Base-by-base conservation (phyloP, 495 filamentous ascomycete species). In the Corynascus novoguineensis region DNA sequence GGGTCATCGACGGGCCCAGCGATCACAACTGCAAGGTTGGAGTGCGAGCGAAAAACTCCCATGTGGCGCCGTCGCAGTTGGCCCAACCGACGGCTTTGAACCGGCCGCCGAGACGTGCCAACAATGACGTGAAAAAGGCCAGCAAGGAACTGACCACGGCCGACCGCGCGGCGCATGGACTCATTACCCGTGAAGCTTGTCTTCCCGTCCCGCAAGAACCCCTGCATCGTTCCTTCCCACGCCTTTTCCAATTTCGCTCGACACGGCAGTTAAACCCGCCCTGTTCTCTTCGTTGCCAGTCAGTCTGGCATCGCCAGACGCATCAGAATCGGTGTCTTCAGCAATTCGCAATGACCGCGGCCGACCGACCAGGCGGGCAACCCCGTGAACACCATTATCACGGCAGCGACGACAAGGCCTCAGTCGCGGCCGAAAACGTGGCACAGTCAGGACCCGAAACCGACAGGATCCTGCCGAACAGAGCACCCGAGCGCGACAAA, bases 361-460 rank as follows among this genome's bases (percentile, higher is more conserved):
- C 19, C 35, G 3, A 37, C 10, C 34, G 10, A 41, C 19, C 21
- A 35, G 14, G 25, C 4, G 32, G 34, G 2, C 3, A 29, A 19
- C 51, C 10, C n/a, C 51, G 38, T 21, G 24, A 40, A 28, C 11
- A 42, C 37, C 1, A 48, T n/a, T n/a, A n/a, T n/a, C n/a, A n/a
- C n/a, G n/a, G n/a, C 62, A 52, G 61, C 17, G 17, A 60, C 45
- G 55, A 63, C 17, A 57, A 67, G 44, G 53, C 56, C 48, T 59
- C 64, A 31, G 50, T 38, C 50, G 59, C 56, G 58, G 61, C 55
- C 34, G 58, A 60, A 53, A 53, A 64, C 44, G 64, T 71, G 53
- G 68, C 70, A 63, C 73, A 67, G 57, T 56, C 68, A n/a, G 61
- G 69, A 42, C 64, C 64, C 38, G 75, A 77, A 63, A 73, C 71